Percentiles rank a stretch among this genome's conserved stretches.
Evolutionary conservation across 441 rosid species (phyloP).

Genomic region (Melastoma candidum): DNA sequence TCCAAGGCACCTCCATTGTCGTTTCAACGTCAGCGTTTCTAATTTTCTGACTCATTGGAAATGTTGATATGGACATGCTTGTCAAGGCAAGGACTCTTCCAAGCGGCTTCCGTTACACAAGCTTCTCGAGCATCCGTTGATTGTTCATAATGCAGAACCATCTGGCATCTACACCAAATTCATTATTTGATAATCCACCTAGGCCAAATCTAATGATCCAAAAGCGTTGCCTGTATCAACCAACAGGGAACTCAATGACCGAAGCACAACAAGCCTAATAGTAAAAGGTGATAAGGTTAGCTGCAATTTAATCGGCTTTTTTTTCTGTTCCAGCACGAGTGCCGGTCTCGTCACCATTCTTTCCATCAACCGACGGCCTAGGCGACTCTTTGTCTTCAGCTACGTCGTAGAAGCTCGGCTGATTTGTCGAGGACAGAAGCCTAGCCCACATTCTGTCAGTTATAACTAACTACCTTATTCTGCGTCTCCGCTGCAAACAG

Average conservation of each 20-base stretch:
- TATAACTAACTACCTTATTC: constrained; percentile 11
- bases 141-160: constrained; percentile 86
- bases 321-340: no score
- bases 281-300: no score
- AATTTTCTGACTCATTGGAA: constrained; percentile 1
- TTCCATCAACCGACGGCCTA: background rate
- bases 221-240: no score
- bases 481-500: constrained; percentile 12
- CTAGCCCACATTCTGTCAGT: constrained; percentile 20
- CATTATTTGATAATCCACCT: no score
- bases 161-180: constrained; percentile 36
- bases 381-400: constrained; percentile 1
- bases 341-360: background rate
- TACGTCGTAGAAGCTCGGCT: constrained; percentile 13
- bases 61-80: constrained; percentile 36
- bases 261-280: no score
- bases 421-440: constrained; percentile 17
- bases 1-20: no score
- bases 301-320: no score
- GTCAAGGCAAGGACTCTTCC: constrained; percentile 55
- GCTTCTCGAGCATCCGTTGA: constrained; percentile 93
- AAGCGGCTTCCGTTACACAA: constrained; percentile 72
- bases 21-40: no score
- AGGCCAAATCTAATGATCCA: no score
- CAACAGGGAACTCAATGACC: no score